Percentiles rank a stretch among this genome's conserved stretches.
These are phyloP conservation scores for Moesziomyces globuligerus DNA, from an alignment of 1,284 basidiomycete genomes.

Conservation along the genomic window DNA sequence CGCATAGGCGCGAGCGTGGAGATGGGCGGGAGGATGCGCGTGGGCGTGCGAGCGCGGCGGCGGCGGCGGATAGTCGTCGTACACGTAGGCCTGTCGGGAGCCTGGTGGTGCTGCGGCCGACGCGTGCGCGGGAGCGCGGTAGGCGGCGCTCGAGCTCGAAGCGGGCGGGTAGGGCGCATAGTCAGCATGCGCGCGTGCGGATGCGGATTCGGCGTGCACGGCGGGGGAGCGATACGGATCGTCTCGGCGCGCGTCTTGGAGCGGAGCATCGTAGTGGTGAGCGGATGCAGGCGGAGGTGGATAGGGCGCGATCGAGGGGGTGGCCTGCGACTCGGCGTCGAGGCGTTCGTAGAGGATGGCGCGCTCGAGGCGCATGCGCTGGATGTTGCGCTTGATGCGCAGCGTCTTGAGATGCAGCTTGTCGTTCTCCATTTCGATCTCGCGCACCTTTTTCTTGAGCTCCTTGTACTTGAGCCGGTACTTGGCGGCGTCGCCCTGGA, in stretches of 20 bases:
- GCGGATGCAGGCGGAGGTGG: conserved; percentile 8
- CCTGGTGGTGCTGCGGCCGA: conserved; percentile 1
- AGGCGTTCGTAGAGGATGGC: conserved; percentile 70
- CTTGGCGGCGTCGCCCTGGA: conserved; percentile 78
- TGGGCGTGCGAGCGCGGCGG: conserved; percentile 23
- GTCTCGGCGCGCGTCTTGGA: conserved; percentile 6
- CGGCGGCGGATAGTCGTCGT: conserved; percentile 36
- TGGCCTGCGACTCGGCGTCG: conserved; percentile 49
- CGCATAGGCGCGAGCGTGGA: conserved; percentile 12
- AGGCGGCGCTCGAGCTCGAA: conserved; percentile 5
- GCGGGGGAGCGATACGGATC: conserved; percentile 9
- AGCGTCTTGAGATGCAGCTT: conserved; percentile 83
- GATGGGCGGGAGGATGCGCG: conserved; percentile 9
- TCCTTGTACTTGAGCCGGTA: conserved; percentile 90
- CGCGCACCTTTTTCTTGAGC: conserved; percentile 85
- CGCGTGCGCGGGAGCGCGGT: neutral
- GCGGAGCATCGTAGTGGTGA: conserved; percentile 20
- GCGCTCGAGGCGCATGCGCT: conserved; percentile 86
- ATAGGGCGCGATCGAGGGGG: conserved; percentile 16
- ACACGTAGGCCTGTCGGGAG: conserved; percentile 13
- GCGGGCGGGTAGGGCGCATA: conserved; percentile 3
- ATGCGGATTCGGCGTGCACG: neutral
- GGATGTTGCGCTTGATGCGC: conserved; percentile 83
- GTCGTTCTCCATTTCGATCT: conserved; percentile 90
- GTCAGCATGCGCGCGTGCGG: neutral